A percentile compares a stretch with the other conserved stretches of the same genome.
phyloP scores from a whole-genome alignment of 1,284 basidiomycete genomes.

The Testicularia cyperi region DNA sequence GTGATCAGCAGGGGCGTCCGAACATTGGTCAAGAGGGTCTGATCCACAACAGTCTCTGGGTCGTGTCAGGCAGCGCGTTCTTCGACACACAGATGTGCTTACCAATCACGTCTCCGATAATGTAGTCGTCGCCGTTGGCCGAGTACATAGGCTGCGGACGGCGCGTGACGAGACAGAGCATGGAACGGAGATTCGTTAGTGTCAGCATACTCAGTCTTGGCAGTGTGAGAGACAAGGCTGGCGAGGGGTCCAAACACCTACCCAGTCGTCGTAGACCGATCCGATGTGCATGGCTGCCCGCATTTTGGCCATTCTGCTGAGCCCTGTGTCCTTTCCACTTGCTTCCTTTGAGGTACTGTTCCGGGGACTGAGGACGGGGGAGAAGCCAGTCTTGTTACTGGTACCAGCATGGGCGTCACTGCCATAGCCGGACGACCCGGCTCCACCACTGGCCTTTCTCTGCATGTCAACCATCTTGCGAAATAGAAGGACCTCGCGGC shows the following conservation, averaged over 20 bases:
- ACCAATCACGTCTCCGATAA: conserved; percentile 51
- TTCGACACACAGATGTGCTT: no score
- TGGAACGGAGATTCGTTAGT: no score
- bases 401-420: no score
- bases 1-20: no score
- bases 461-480: neutral
- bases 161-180: neutral
- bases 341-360: conserved; percentile 17
- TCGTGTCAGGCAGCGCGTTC: no score
- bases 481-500: no score
- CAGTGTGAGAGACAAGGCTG: no score
- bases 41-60: no score
- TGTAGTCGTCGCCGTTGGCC: conserved; percentile 45
- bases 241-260: no score
- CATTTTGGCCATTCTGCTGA: conserved; percentile 23
- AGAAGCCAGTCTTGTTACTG: conserved; percentile 2
- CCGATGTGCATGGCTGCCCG: conserved; percentile 65
- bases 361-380: conserved; percentile 11
- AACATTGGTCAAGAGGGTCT: no score
- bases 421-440: no score
- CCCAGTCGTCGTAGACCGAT: conserved; percentile 82
- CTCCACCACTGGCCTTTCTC: neutral
- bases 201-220: conserved; percentile 1
- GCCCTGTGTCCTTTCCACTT: conserved; percentile 9
- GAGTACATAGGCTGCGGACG: conserved; percentile 27